Evolutionary conservation across 805 yeast species (phyloP), one percentile per base, ranked within the genome.

Genomic region (Ogataea parapolymorpha): DNA sequence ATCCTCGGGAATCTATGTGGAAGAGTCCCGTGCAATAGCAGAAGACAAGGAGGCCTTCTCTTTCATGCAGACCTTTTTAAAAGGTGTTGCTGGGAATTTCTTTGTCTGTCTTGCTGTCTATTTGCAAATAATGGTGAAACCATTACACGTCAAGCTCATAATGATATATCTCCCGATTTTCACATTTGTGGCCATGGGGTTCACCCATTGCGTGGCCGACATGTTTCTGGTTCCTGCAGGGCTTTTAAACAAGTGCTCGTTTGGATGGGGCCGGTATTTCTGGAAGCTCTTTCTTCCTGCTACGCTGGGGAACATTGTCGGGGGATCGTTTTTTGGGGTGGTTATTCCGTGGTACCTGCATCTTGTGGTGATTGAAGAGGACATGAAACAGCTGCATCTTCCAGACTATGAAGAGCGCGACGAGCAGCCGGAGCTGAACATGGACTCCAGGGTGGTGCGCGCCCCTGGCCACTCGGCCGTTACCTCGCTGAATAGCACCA

Each of bases 141-240:
- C 95, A 0, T 55, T 81, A 8, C 95, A 86, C 55, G 95, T 86
- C 26, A 84, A 82, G 51, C 68, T 82, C 22, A 34, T 82, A 5
- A 62, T 82, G 66, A 74, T 85, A 66, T 54, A 70, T 12, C 56
- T 85, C 15, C 95, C 95, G 1, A 70, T 85, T 12, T 83, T 84
- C 60, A 79, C 90, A 0, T 84, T 86, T 61, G 93, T 84, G n/a
- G 53, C 81, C 1, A 68, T 81, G 69, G 93, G 95, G 0, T 86
- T 79, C 61, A 79, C 86, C 2, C 95, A 86, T 56, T 78, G 79
- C 1, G 88, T 86, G 7, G 95, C 95, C 1, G 95, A 86, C 58
- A 84, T 86, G 93, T 80, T 70, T 49, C 50, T 83, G 39, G 57
- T 82, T 4, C 77, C 81, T 7, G 75, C 79, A 48, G 95, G 86